These are phyloP conservation scores for Pseudonectria foliicola DNA, from an alignment of 2,329 filamentous ascomycete species.

Conservation along the genomic window DNA sequence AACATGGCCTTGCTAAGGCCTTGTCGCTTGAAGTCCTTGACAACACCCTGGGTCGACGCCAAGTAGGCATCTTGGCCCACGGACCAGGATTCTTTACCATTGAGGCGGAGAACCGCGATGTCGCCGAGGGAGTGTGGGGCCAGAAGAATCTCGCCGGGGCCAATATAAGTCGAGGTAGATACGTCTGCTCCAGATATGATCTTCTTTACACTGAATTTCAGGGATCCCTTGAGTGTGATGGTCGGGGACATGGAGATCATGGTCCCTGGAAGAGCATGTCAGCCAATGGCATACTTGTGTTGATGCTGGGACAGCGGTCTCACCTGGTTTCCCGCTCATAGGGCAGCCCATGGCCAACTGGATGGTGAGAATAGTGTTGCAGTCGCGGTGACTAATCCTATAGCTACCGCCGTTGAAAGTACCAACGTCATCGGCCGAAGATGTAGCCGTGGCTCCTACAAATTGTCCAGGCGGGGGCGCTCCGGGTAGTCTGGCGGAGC, in stretches of 20 bases:
- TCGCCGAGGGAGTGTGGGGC: constrained; percentile 78
- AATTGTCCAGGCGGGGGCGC: constrained; percentile 50
- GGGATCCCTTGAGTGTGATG: constrained; percentile 70
- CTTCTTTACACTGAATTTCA: constrained; percentile 90
- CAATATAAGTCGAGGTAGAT: constrained; percentile 71
- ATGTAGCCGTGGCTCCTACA: constrained; percentile 48
- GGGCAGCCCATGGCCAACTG: constrained; percentile 88
- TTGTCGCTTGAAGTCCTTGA: constrained; percentile 84
- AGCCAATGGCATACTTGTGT: not conserved
- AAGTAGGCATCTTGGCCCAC: constrained; percentile 84
- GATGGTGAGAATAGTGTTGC: constrained; percentile 81
- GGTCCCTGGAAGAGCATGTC: constrained; percentile 43
- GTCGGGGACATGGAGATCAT: constrained; percentile 96
- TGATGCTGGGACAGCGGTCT: not conserved
- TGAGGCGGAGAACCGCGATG: constrained; percentile 70
- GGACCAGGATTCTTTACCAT: constrained; percentile 68
- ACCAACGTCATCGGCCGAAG: constrained; percentile 70
- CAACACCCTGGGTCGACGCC: constrained; percentile 75
- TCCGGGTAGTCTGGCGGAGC: constrained; percentile 14
- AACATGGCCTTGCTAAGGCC: constrained; percentile 86
- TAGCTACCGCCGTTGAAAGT: constrained; percentile 96
- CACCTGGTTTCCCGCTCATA: constrained; percentile 69
- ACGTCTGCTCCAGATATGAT: constrained; percentile 78
- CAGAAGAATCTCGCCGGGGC: constrained; percentile 83
- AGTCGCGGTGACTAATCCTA: constrained; percentile 84